phyloP scores from a whole-genome alignment of 352 stramenopile species.

The Pythium insidiosum region DNA sequence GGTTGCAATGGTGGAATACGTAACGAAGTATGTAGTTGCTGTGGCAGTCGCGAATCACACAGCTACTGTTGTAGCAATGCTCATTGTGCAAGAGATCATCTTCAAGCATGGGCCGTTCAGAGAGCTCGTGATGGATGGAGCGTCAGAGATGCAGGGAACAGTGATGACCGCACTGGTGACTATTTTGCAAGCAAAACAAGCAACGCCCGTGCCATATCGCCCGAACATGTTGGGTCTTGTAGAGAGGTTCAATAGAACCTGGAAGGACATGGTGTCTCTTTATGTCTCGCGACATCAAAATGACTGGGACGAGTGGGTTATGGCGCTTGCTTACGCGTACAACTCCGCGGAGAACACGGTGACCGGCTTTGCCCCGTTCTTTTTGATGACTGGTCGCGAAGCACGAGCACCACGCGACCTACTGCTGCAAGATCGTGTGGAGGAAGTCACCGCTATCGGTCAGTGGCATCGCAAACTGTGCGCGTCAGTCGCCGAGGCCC shows the following conservation, averaged over 20 bases:
- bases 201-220: constrained; percentile 1
- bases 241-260: not conserved
- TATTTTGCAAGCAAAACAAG: not conserved
- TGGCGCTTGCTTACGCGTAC: not conserved
- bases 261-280: constrained; percentile 1
- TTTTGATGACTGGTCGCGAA: not conserved
- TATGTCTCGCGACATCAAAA: not conserved
- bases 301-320: not conserved
- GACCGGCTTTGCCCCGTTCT: not conserved
- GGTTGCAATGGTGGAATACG: not conserved
- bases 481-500: not conserved
- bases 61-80: not conserved
- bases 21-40: not conserved
- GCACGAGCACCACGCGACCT: not conserved
- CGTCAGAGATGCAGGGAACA: not conserved
- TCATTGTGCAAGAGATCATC: not conserved
- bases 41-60: not conserved
- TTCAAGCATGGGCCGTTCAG: not conserved
- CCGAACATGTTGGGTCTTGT: not conserved
- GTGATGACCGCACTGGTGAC: not conserved
- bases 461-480: not conserved
- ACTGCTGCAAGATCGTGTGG: not conserved
- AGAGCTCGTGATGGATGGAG: not conserved
- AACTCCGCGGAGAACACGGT: not conserved
- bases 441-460: not conserved